These are phyloP conservation scores for Rhododendron kiyosumense DNA, from an alignment of 148 eudicot species.

Conservation along the genomic window DNA sequence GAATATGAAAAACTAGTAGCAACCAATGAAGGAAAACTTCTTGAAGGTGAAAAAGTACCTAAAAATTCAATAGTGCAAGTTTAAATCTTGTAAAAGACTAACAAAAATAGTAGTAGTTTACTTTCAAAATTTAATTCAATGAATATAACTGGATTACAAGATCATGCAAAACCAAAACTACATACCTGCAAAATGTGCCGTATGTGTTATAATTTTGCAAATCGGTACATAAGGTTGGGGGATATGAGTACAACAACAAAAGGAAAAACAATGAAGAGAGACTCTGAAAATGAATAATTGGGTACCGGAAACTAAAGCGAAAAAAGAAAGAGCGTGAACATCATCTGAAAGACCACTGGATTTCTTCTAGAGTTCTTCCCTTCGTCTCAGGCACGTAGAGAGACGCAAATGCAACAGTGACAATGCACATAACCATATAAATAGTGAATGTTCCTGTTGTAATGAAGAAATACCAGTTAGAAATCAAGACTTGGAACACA, in stretches of 20 bases:
- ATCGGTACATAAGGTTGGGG: neutral
- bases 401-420: slow-evolving; percentile 30
- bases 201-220: neutral
- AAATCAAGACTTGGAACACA: neutral
- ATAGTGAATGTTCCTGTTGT: slow-evolving; percentile 45
- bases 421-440: slow-evolving; percentile 29
- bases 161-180: neutral
- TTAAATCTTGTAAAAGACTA: neutral
- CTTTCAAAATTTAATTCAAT: slow-evolving; percentile 1
- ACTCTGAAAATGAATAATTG: neutral
- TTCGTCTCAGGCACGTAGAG: slow-evolving; percentile 53
- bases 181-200: neutral
- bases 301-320: neutral
- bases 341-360: slow-evolving; percentile 51
- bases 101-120: too few species aligned
- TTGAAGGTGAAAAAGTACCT: neutral
- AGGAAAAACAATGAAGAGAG: neutral
- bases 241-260: neutral
- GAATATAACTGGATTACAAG: neutral
- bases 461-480: neutral
- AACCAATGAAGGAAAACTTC: neutral
- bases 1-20: neutral
- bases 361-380: slow-evolving; percentile 51
- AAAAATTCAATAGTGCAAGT: neutral
- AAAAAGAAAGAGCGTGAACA: neutral